A percentile compares a stretch with the other conserved stretches of the same genome.
Conservation (phyloP, 2,329 filamentous ascomycete genomes). For the Mollisiaceae sp. region DNA sequence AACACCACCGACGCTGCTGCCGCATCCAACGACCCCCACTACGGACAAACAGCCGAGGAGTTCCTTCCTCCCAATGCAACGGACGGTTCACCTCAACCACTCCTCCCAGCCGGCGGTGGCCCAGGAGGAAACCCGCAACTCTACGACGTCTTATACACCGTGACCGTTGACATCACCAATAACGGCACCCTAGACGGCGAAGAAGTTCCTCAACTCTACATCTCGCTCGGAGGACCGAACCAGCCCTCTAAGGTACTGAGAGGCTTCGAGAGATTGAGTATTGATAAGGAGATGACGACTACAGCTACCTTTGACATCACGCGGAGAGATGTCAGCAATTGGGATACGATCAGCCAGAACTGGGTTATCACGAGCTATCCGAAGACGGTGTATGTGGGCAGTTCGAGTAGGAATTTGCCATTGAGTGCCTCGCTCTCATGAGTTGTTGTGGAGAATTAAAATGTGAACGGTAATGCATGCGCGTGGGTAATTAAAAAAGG, state of each 20-base stretch:
- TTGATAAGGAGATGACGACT: constrained; percentile 70
- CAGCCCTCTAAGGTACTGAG: constrained; percentile 73
- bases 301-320: constrained; percentile 73
- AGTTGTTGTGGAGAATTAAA: neutral
- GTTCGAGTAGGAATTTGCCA: constrained; percentile 39
- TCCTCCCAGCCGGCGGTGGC: constrained; percentile 52
- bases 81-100: constrained; percentile 53
- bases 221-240: constrained; percentile 78
- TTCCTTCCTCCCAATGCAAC: constrained; percentile 50
- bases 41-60: constrained; percentile 36
- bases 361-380: constrained; percentile 62
- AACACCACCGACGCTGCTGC: constrained; percentile 52
- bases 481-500: neutral
- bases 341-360: constrained; percentile 80
- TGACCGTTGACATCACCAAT: constrained; percentile 60
- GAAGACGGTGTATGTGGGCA: constrained; percentile 44
- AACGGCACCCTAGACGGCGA: constrained; percentile 57
- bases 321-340: constrained; percentile 84
- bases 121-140: constrained; percentile 60
- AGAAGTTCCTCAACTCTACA: constrained; percentile 68
- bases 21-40: constrained; percentile 53
- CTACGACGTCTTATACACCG: constrained; percentile 60
- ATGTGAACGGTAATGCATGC: neutral
- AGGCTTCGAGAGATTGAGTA: constrained; percentile 78
- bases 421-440: constrained; percentile 28